Evolutionary conservation across 768 basidiomycete species (phyloP), one percentile per base, ranked within the genome.

Genomic region (Dentipellis sp.): DNA sequence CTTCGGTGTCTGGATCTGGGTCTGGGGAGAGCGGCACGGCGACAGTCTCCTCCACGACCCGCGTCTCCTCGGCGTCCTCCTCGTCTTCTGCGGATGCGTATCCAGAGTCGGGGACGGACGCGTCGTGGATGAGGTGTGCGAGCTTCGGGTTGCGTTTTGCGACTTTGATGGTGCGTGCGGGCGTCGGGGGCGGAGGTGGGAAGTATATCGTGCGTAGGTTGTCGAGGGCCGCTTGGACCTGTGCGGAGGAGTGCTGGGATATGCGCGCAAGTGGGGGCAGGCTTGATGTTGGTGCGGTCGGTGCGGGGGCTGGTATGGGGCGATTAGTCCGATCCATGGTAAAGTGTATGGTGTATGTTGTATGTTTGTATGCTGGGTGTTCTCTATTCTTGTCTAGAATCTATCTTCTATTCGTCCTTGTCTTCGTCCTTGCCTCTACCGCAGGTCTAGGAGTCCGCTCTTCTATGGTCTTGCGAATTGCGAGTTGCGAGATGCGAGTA

Each of bases 91-190:
- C 84, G 40, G 86, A 87, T 5, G 85, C 88, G 60, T 90, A 90
- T 37, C 88, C 88, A 10, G 87, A 89, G 68, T 91, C 87, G 1
- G 82, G 82, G 3, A 80, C 74, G 16, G 70, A 70, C 9, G 65
- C 68, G 52, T 77, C 75, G 55, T 75, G 74, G 22, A 73, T 66
- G 53, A 65, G 58, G 35, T 61, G 63, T 23, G 67, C 67, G 10
- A 58, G 57, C 42, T 66, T 22, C 19, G 16, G 22, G 14, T 22
- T 29, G 22, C 48, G 29, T 22, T 49, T 49, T 22, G 48, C 10
- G 48, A 49, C 14, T 14, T 22, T 49, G 48, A 49, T 56, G 14
- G 49, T 66, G 60, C 63, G 67, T 53, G 62, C 65, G 51, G 65
- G 70, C 38, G 68, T 58, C 23, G 62, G 54, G 51, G 10, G 66